Conservation (phyloP, 2,329 filamentous ascomycete species). For the Colletotrichum chlorophyti region DNA sequence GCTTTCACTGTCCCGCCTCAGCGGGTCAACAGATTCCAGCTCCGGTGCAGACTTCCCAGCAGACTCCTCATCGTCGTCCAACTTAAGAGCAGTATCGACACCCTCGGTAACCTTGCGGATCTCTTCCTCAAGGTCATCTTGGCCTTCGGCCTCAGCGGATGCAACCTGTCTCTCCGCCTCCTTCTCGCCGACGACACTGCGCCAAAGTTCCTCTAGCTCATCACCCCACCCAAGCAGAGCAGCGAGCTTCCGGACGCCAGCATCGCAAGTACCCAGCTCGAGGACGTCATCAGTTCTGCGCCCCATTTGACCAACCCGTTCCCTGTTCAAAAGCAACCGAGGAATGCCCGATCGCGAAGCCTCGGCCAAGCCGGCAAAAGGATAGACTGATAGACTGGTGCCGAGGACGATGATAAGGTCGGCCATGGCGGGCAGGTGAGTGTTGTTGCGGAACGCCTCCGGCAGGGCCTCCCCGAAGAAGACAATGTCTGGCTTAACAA, state of each 20-base stretch:
- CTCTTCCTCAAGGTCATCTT: slow-evolving; percentile 49
- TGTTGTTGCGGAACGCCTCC: slow-evolving; percentile 41
- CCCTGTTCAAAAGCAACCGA: slow-evolving; percentile 85
- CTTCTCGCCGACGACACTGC: slow-evolving; percentile 67
- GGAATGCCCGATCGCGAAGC: slow-evolving; percentile 69
- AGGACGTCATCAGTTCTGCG: slow-evolving; percentile 83
- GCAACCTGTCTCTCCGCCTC: slow-evolving; percentile 58
- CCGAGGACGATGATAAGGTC: slow-evolving; percentile 88
- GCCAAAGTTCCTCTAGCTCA: slow-evolving; percentile 82
- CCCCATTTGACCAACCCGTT: slow-evolving; percentile 82
- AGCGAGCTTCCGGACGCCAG: slow-evolving; percentile 79
- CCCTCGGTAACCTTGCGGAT: slow-evolving; percentile 46
- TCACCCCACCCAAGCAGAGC: slow-evolving; percentile 83
- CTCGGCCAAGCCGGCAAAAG: slow-evolving; percentile 82
- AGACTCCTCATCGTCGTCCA: slow-evolving; percentile 33
- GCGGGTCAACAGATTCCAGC: neutral
- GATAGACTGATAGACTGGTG: slow-evolving; percentile 85
- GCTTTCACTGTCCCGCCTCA: neutral
- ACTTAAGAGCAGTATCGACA: slow-evolving; percentile 41
- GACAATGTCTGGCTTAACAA: slow-evolving; percentile 94
- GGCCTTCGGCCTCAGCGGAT: slow-evolving; percentile 37
- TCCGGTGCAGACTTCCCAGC: neutral
- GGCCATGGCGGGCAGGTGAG: slow-evolving; percentile 61
- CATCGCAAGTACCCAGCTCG: slow-evolving; percentile 82
- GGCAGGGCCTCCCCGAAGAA: slow-evolving; percentile 83